Conservation (phyloP, 2,329 filamentous ascomycete genomes). For the Aspergillus vadensis region DNA sequence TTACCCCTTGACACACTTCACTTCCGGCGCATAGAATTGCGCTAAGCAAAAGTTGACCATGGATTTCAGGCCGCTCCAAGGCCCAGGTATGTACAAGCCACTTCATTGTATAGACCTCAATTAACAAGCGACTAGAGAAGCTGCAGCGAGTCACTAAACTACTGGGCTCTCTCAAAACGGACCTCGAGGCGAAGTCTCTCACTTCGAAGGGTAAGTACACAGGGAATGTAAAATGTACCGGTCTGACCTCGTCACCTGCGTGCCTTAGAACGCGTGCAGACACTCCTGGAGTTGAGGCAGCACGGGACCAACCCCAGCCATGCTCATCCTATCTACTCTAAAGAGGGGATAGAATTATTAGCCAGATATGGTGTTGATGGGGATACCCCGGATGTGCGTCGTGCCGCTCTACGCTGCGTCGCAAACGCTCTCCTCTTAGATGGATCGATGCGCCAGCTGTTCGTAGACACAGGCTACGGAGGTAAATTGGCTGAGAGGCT, state of each 20-base stretch:
- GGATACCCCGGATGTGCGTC: slow-evolving; percentile 63
- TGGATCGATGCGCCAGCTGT: slow-evolving; percentile 67
- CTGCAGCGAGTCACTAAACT: slow-evolving; percentile 67
- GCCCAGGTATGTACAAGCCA: slow-evolving; percentile 27
- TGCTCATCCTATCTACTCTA: slow-evolving; percentile 82
- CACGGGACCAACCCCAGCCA: slow-evolving; percentile 71
- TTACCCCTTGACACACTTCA: background rate
- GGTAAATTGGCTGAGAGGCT: slow-evolving; percentile 70
- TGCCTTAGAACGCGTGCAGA: slow-evolving; percentile 38
- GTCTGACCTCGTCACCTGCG: slow-evolving; percentile 9
- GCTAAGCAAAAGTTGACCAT: slow-evolving; percentile 19
- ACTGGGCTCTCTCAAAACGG: slow-evolving; percentile 62
- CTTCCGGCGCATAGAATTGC: background rate
- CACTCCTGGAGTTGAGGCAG: slow-evolving; percentile 69
- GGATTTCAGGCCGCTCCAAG: slow-evolving; percentile 28
- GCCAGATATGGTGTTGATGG: slow-evolving; percentile 72
- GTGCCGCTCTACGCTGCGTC: slow-evolving; percentile 77
- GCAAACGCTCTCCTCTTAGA: slow-evolving; percentile 80
- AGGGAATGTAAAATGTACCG: background rate
- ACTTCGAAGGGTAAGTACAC: slow-evolving; percentile 59
- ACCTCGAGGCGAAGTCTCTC: slow-evolving; percentile 63
- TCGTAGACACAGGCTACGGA: slow-evolving; percentile 70
- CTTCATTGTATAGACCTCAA: background rate
- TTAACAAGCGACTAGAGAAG: slow-evolving; percentile 56
- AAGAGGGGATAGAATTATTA: slow-evolving; percentile 74